phyloP scores from a whole-genome alignment of 768 basidiomycete genomes.

The Sporobolomyces pararoseus region DNA sequence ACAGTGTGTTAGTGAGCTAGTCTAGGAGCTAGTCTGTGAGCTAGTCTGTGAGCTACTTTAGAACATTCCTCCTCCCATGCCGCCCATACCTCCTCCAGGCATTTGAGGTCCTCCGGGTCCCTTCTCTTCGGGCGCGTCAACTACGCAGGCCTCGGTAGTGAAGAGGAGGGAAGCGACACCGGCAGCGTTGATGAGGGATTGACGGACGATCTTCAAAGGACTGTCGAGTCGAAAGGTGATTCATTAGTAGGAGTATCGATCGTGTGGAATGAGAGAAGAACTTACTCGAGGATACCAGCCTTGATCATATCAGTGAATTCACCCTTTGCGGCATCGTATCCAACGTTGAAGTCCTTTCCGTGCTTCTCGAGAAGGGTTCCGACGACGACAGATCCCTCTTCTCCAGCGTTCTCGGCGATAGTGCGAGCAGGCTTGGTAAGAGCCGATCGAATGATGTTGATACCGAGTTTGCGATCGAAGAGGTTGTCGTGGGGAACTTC shows the following conservation, averaged over 20 bases:
- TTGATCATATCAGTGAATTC: slow-evolving; percentile 92
- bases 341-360: slow-evolving; percentile 69
- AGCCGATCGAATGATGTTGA: slow-evolving; percentile 74
- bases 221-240: background rate
- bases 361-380: slow-evolving; percentile 73
- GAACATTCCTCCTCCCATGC: slow-evolving; percentile 13
- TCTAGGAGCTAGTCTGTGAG: too few species aligned
- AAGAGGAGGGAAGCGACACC: slow-evolving; percentile 92
- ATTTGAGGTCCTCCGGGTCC: slow-evolving; percentile 50
- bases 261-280: slow-evolving; percentile 8
- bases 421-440: slow-evolving; percentile 74
- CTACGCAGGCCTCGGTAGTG: slow-evolving; percentile 86
- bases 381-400: slow-evolving; percentile 88
- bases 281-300: slow-evolving; percentile 76
- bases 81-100: slow-evolving; percentile 28
- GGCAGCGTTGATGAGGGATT: slow-evolving; percentile 81
- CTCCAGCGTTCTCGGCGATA: slow-evolving; percentile 89
- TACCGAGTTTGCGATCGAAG: slow-evolving; percentile 91
- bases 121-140: slow-evolving; percentile 73
- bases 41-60: background rate
- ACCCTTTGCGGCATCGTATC: slow-evolving; percentile 86
- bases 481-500: slow-evolving; percentile 71
- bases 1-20: too few species aligned
- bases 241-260: background rate
- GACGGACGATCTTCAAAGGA: slow-evolving; percentile 90